Evolutionary conservation across 2,329 filamentous ascomycete species (phyloP), one percentile per base, ranked within the genome.

Genomic region (Penicillium vulpinum): DNA sequence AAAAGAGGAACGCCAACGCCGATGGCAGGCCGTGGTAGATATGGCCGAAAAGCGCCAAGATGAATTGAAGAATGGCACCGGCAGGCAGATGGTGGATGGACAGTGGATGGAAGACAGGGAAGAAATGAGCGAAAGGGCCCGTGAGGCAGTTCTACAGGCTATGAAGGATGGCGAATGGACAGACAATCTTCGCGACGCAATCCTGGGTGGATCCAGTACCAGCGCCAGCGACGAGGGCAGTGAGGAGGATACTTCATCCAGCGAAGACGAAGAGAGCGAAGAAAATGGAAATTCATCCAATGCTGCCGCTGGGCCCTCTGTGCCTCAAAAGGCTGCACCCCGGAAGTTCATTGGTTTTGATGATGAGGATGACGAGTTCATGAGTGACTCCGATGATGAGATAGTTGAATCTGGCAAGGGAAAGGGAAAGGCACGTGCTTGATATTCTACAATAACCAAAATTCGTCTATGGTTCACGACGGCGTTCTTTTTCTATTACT

Each of bases 101-200:
- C 89, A 93, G 71, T 99, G 93, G 92, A 87, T 97, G 39, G 94
- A 99, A 72, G 89, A 91, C 63, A 96, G 95, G 75, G 92, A 97
- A 66, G 92, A 96, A 71, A 89, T 89, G 26, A 88, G 85, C 63
- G 91, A 95, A 77, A 88, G 89, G 73, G 93, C 92, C 0, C 83
- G 88, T 4, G 90, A 93, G 70, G 88, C 89, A 16, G 88, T 91
- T 6, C 74, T 92, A 48, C 83, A 88, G 16, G 87, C 90, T 0
- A 81, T 93, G 60, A 88, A 91, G 63, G 87, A 88, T 36, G 77
- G 76, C 9, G 64, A 63, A 39, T 78, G 77, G 72, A 76, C 73
- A 46, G 75, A 80, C 58, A 76, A 74, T 53, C 67, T 78, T 49
- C 72, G 69, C 26, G 75, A 74, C 44, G 59, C 62, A 4, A 66